Evolutionary conservation across 2,329 filamentous ascomycete species (phyloP), one percentile per base, ranked within the genome.

Genomic region (Colletotrichum zoysiae): DNA sequence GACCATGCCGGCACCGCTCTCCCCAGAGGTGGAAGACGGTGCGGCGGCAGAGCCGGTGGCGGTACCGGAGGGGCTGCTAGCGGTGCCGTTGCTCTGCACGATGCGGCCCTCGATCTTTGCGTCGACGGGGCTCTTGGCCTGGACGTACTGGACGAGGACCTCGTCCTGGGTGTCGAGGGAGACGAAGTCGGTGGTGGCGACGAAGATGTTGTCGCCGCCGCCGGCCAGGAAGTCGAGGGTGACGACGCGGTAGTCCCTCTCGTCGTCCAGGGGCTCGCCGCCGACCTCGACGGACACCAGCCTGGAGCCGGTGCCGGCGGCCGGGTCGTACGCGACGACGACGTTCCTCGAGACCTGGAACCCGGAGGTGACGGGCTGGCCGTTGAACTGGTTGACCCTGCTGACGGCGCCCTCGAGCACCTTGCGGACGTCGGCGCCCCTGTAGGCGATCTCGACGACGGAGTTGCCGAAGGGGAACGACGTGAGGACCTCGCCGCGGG

Each of bases 381-480:
- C 79, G 77, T 89, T 91, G 75, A 83, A 84, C 74, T 88, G 83
- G 80, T 87, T 91, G 53, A 88, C 79, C 33, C 80, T 81, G 5
- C 86, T 84, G 4, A 91, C 84, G 69, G 87, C 84, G 5, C 90
- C 90, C 76, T 92, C 89, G 42, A 92, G 82, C 6, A 88, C 82
- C 53, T 84, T 81, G 84, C 87, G 88, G 5, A 92, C 77, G 55
- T 87, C 83, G 11, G 85, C 80, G 23, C 90, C 90, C 0, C 81
- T 81, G 73, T 88, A 83, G 0, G 77, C 80, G 20, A 91, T 79
- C 75, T 91, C 88, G 11, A 90, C 89, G 26, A 92, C 83, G 56
- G 89, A 83, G 79, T 92, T 92, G 66, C 88, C 87, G 74, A 92
- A 92, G 50, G 90, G 90, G 79, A 92, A 92, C 0, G 88, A 85